These are phyloP conservation scores for Triticum monococcum DNA, from an alignment of 176 grass and related monocot genomes.

Conservation along the genomic window DNA sequence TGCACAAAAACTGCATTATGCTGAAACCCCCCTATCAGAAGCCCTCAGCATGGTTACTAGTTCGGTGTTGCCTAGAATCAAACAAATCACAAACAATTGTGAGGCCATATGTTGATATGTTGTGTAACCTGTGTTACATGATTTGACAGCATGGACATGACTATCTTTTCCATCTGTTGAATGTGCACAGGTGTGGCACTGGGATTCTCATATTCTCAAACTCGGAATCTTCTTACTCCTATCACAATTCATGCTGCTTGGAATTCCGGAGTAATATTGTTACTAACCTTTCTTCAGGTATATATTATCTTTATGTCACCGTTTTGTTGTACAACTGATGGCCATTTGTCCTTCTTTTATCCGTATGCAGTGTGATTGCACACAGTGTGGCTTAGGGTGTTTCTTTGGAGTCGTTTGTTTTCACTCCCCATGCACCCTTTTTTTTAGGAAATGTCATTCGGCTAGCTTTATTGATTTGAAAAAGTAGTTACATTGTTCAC, in stretches of 20 bases:
- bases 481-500: too few relatives aligned
- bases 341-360: background rate
- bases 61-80: background rate
- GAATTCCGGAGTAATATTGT: conserved; percentile 88
- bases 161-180: background rate
- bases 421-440: background rate
- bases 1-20: background rate
- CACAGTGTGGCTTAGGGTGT: background rate
- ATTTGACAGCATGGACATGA: background rate
- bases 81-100: background rate
- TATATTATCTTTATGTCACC: conserved; percentile 2
- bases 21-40: background rate
- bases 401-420: background rate
- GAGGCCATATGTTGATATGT: background rate
- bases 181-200: conserved; percentile 63
- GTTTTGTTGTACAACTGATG: background rate
- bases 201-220: conserved; percentile 90
- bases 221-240: conserved; percentile 87
- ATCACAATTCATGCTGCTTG: conserved; percentile 83
- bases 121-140: background rate
- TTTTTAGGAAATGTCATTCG: too few relatives aligned
- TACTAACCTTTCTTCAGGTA: conserved; percentile 96
- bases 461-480: too few relatives aligned
- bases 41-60: background rate
- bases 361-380: background rate